Evolutionary conservation across 306 rosid genomes (phyloP).

Genomic region (Crotalaria pallida): DNA sequence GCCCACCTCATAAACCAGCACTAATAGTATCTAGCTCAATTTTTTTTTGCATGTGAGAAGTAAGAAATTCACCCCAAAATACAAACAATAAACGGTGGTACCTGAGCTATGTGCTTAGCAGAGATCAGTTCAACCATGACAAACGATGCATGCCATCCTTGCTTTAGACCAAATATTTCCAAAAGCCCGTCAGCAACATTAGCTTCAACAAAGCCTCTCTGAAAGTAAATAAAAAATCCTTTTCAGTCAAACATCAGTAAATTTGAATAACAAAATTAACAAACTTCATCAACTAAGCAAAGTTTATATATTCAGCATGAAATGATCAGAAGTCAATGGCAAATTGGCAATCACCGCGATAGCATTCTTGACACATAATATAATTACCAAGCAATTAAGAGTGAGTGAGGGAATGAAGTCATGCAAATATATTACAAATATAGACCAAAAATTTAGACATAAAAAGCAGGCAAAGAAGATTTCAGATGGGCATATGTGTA

Average conservation of each 20-base stretch:
- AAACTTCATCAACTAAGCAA: background rate
- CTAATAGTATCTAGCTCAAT: background rate
- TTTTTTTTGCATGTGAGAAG: background rate
- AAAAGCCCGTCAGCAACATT: constrained; percentile 89
- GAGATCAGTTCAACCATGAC: constrained; percentile 92
- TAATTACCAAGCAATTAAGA: background rate
- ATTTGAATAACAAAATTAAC: constrained; percentile 5
- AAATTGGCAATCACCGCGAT: background rate
- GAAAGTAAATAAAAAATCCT: constrained; percentile 18
- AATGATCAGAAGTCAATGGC: background rate
- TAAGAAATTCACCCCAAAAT: background rate
- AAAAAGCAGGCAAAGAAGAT: background rate
- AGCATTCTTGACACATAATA: background rate
- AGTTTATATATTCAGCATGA: background rate
- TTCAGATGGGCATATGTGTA: background rate
- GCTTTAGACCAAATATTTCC: constrained; percentile 95
- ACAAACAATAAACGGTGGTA: constrained; percentile 23
- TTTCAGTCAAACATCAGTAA: constrained; percentile 8
- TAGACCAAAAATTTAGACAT: background rate
- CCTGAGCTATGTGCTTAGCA: constrained; percentile 98
- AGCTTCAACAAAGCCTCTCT: constrained; percentile 96
- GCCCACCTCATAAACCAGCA: background rate
- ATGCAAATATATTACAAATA: background rate
- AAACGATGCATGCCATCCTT: constrained; percentile 99
- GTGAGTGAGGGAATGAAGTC: background rate